Base-by-base conservation (phyloP, 805 yeast species). In the Saccharomycopsis sp. region DNA sequence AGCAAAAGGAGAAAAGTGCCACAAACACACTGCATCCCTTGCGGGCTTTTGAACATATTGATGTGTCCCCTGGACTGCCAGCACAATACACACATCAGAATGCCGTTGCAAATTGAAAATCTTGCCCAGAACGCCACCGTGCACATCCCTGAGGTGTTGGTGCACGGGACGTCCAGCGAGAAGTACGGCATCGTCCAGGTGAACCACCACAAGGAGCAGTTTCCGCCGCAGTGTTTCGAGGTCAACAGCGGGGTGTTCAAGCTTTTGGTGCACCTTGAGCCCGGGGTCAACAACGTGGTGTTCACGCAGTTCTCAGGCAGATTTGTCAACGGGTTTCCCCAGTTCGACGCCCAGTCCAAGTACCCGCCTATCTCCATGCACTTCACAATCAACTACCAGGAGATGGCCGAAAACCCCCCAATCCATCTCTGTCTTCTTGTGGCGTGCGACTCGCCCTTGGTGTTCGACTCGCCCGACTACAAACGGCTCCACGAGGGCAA, bases 371-470 rank as follows among this genome's bases (percentile, higher is more conserved):
- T 53, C 1, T 23, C 51, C 1, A 57, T 65, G 18, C 56, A 67
- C 0, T 58, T 81, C 20, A 67, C 64, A 0, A 67, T 85, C 50
- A 70, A 70, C 55, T 85, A 83, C 67, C 68, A 74, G 0, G 91
- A 90, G 0, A 66, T 87, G 24, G 64, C 74, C 2, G 79, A 82
- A 56, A 82, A 87, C 64, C 87, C 87, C 52, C 94, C 94, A 0
- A 72, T 91, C n/a, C 94, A 91, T 69, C 70, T 91, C 53, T 90
- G 94, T 66, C 67, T 91, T 7, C 68, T 92, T 14, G 71, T 90
- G 1, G 97, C 89, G 1, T 77, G 74, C 56, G 98, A 91, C 66
- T 87, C 96, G 1, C 80, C 83, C 2, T 80, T 82, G 20, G 61
- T 69, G 1, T 91, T 81, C 67, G 97, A 91, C 65, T 79, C 89